Evolutionary conservation across 208 protist genomes (phyloP).

Genomic region (Trypanosoma avium): DNA sequence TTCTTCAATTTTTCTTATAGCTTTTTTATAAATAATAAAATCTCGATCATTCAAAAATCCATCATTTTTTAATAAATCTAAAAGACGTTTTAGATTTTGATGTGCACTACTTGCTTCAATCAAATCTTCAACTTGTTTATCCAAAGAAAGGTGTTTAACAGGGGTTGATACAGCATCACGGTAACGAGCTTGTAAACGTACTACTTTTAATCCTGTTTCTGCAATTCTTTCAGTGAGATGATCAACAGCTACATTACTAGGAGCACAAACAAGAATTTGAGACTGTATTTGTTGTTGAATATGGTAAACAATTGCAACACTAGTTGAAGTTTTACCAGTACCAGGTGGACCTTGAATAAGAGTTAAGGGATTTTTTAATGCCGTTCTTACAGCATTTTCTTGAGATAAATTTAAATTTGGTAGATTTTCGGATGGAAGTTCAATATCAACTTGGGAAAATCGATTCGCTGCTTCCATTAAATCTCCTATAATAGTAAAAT

Average conservation of each 20-base stretch:
- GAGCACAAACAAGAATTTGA: conserved; percentile 80
- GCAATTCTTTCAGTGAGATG: conserved; percentile 96
- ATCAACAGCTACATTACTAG: conserved; percentile 97
- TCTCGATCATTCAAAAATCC: conserved; percentile 77
- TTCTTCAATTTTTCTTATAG: conserved; percentile 54
- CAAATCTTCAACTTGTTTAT: conserved; percentile 80
- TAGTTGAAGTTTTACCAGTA: conserved; percentile 98
- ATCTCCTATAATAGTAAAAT: conserved; percentile 92
- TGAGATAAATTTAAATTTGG: conserved; percentile 94
- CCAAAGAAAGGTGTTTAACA: conserved; percentile 91
- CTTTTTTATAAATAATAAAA: conserved; percentile 59
- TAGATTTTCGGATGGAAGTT: conserved; percentile 40
- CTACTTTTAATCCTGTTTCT: conserved; percentile 92
- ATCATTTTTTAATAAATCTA: conserved; percentile 71
- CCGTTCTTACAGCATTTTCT: conserved; percentile 62
- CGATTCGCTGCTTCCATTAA: conserved; percentile 24
- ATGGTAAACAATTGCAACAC: conserved; percentile 95
- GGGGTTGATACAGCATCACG: conserved; percentile 76
- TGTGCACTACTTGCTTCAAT: conserved; percentile 13
- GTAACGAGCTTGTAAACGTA: conserved; percentile 92
- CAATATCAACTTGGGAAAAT: conserved; percentile 17
- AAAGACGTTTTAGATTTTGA: conserved; percentile 51
- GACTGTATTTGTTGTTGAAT: conserved; percentile 51
- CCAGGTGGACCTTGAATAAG: conserved; percentile 58
- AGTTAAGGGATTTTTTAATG: conserved; percentile 79